Evolutionary conservation across 1,139 yeast species (phyloP).

Genomic region (Pichia sp.): DNA sequence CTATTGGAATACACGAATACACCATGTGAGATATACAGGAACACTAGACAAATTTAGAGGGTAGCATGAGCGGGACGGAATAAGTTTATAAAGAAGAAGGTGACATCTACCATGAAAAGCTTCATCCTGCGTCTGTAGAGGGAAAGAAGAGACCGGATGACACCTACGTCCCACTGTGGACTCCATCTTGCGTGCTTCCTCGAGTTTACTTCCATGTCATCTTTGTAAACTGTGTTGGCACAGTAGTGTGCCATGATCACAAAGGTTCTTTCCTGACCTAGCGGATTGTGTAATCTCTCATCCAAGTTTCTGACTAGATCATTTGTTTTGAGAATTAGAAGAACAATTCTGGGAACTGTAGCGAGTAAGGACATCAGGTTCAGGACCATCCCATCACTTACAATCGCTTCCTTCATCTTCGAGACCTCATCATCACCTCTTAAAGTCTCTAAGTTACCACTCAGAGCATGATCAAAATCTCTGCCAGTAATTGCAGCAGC

Average conservation of each 20-base stretch:
- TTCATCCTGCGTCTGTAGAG: slow-evolving; percentile 49
- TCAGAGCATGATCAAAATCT: slow-evolving; percentile 63
- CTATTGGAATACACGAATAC: too few species aligned
- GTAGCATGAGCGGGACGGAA: too few species aligned
- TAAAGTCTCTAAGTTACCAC: slow-evolving; percentile 53
- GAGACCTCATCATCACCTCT: slow-evolving; percentile 53
- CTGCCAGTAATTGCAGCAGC: slow-evolving; percentile 96
- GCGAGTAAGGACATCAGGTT: slow-evolving; percentile 77
- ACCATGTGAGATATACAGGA: too few species aligned
- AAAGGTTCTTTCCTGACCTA: slow-evolving; percentile 86
- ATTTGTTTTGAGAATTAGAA: slow-evolving; percentile 85
- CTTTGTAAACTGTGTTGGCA: slow-evolving; percentile 70
- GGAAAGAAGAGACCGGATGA: slow-evolving; percentile 34
- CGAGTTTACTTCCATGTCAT: slow-evolving; percentile 41
- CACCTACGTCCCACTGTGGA: slow-evolving; percentile 31
- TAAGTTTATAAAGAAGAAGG: slow-evolving; percentile 23
- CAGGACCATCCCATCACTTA: slow-evolving; percentile 56
- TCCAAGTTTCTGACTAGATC: slow-evolving; percentile 87
- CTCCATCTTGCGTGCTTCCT: slow-evolving; percentile 32
- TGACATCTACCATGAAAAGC: slow-evolving; percentile 49
- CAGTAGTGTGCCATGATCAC: slow-evolving; percentile 87
- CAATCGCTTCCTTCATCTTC: slow-evolving; percentile 57
- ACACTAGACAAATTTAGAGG: too few species aligned
- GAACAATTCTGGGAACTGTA: slow-evolving; percentile 75
- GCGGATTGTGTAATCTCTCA: slow-evolving; percentile 71